A percentile compares a stretch with the other conserved stretches of the same genome.
Conservation (phyloP, 2,329 filamentous ascomycete genomes). For the Hypoxylon sp. region DNA sequence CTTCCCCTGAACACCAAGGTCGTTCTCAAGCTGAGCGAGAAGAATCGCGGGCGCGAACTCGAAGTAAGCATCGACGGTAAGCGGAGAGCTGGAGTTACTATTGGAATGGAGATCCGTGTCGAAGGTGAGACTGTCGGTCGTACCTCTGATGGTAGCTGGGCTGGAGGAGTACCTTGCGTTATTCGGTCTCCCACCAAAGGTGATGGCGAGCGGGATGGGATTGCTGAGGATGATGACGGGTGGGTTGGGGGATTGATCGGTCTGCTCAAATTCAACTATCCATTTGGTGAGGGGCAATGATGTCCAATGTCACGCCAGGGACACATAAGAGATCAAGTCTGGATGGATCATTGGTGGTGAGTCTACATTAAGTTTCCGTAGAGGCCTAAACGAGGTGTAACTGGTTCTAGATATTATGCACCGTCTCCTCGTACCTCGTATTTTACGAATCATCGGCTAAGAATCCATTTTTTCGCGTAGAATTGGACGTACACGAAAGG, state of each 20-base stretch:
- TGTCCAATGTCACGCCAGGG: not conserved
- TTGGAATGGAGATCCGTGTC: conserved; percentile 90
- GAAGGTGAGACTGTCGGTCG: conserved; percentile 84
- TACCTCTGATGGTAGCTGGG: conserved; percentile 51
- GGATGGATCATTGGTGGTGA: not conserved
- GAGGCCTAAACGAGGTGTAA: not conserved
- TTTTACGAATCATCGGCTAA: no score
- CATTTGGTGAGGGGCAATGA: conserved; percentile 75
- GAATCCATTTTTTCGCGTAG: not conserved
- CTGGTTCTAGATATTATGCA: not conserved
- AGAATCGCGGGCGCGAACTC: conserved; percentile 81
- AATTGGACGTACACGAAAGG: conserved; percentile 5
- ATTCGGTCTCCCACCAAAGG: conserved; percentile 73
- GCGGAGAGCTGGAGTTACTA: conserved; percentile 75
- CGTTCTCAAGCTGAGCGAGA: conserved; percentile 83
- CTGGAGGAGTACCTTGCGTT: conserved; percentile 88
- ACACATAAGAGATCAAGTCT: not conserved
- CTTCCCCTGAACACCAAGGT: conserved; percentile 89
- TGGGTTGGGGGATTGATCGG: conserved; percentile 98
- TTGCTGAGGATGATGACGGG: conserved; percentile 81
- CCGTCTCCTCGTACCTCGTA: not conserved
- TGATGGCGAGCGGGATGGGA: conserved; percentile 56
- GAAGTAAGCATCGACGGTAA: conserved; percentile 86
- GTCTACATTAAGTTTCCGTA: not conserved
- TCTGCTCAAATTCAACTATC: conserved; percentile 96